Conservation (phyloP, 2,329 filamentous ascomycete genomes). For the Microcyclospora pomicola region DNA sequence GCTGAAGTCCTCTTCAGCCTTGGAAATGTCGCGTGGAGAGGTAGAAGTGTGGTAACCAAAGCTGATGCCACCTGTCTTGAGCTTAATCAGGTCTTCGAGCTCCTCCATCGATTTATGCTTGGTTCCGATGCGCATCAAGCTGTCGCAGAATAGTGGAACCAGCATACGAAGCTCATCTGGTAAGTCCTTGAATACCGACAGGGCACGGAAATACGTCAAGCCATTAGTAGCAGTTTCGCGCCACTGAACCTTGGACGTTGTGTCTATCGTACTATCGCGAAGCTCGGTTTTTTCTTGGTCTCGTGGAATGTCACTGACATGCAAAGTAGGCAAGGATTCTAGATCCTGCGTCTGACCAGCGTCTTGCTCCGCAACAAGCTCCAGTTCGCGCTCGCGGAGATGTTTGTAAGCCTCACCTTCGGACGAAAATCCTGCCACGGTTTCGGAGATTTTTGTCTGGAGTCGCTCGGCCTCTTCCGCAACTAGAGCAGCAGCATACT, state of each 20-base stretch:
- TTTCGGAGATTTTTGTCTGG: constrained; percentile 57
- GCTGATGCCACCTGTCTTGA: constrained; percentile 84
- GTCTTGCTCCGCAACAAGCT: constrained; percentile 49
- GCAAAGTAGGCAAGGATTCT: constrained; percentile 73
- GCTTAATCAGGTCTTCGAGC: constrained; percentile 86
- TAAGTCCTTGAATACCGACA: constrained; percentile 65
- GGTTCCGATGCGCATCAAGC: constrained; percentile 86
- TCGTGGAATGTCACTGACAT: constrained; percentile 79
- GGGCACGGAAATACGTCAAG: constrained; percentile 84
- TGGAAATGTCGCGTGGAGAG: constrained; percentile 56
- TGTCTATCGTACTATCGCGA: constrained; percentile 41
- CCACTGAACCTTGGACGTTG: constrained; percentile 63
- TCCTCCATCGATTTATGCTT: constrained; percentile 82
- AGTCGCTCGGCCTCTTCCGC: constrained; percentile 65
- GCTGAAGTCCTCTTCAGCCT: constrained; percentile 66
- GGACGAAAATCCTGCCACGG: constrained; percentile 53
- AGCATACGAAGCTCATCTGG: constrained; percentile 74
- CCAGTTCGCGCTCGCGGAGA: constrained; percentile 64
- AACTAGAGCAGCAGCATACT: constrained; percentile 59
- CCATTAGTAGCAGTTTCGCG: constrained; percentile 88
- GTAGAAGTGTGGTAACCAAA: constrained; percentile 74
- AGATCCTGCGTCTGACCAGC: constrained; percentile 74
- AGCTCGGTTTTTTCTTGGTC: constrained; percentile 61
- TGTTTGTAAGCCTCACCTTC: constrained; percentile 56
- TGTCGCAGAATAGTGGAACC: constrained; percentile 80